Base-by-base conservation (phyloP, 805 yeast genomes). In the Metschnikowia hibisci region DNA sequence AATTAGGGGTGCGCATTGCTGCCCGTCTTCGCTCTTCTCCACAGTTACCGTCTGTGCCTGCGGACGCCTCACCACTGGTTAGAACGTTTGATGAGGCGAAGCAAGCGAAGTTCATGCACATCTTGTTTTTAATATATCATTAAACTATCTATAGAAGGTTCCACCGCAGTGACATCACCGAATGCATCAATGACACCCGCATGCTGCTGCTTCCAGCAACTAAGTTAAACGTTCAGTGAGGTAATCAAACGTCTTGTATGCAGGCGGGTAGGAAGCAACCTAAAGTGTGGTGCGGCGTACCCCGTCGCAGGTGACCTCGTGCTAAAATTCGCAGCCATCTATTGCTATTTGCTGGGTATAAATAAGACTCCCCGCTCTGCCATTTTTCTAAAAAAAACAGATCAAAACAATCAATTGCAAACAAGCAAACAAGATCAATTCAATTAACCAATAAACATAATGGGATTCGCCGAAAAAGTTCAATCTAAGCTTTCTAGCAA, bases 391-490 rank as follows among this genome's bases (percentile, higher is more conserved):
- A n/a, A n/a, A n/a, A n/a, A 20, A 33, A 33, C 20, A 18, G 9
- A 20, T 2, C 12, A 16, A 9, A 22, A 8, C 28, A 8, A 4
- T 4, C 13, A 15, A 10, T 13, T 28, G 12, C 9, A 15, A 7
- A 5, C 23, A 8, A 14, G 12, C 30, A 27, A 12, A 6, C 30
- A 27, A 13, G 6, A 5, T 12, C 13, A 7, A 27, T 13, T n/a
- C 30, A 4, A 27, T 27, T 20, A 30, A 14, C 15, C 15, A 15
- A 35, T 9, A 11, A 13, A 14, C 25, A 39, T 16, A 14, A 67
- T 67, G 73, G 72, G 73, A 42, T 56, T 67, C 40, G 52, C 66
- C 16, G 72, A 67, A 48, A 67, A 66, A 52, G 48, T 67, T 41
- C 56, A 54, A 47, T 49, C 55, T 22, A 64, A 63, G 48, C 51